These are phyloP conservation scores for Sorghum bicolor DNA, from an alignment of 176 grass and related monocot species.

Conservation along the genomic window Sorghum_bicolor_NCBIv3 NC_012872.2:3415501-3416000, in stretches of 20 bases:
- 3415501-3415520: background rate
- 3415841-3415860: background rate
- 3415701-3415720: background rate
- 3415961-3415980: conserved; percentile 54
- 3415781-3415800: background rate
- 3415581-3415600: background rate
- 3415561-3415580: background rate
- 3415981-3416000: conserved; percentile 58
- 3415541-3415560: background rate
- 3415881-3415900: conserved; percentile 27
- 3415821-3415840: background rate
- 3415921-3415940: conserved; percentile 58
- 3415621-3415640: background rate
- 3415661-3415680: background rate
- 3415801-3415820: background rate
- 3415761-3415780: background rate
- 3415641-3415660: background rate
- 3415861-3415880: background rate
- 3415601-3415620: background rate
- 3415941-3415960: conserved; percentile 44
- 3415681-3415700: background rate
- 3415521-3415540: background rate
- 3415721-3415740: background rate
- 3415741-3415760: background rate
- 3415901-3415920: conserved; percentile 61